Percentiles rank a stretch among this genome's conserved stretches.
phyloP scores from a whole-genome alignment of 208 protist species.

The Leishmania aethiopica region DNA sequence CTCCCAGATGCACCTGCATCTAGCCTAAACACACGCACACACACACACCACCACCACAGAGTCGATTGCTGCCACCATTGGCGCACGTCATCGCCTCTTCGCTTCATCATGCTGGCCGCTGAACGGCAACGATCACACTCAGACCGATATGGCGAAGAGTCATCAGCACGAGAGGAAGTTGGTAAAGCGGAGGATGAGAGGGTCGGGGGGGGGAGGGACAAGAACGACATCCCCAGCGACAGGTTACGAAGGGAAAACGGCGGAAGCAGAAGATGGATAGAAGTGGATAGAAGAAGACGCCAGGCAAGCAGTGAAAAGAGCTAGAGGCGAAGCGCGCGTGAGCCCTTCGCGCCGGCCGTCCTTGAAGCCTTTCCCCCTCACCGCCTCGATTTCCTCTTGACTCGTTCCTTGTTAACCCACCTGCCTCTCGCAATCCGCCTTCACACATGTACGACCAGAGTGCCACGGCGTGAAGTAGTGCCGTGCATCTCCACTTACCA shows the following conservation, averaged over 20 bases:
- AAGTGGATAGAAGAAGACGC: background rate
- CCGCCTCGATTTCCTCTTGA: background rate
- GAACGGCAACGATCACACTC: background rate
- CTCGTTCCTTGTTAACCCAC: background rate
- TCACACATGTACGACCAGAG: background rate
- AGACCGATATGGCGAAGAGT: background rate
- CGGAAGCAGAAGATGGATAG: background rate
- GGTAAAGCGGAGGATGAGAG: background rate
- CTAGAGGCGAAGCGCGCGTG: background rate
- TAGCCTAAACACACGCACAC: background rate
- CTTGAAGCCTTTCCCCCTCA: background rate
- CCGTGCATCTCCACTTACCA: background rate
- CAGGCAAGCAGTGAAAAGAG: background rate
- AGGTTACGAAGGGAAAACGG: background rate
- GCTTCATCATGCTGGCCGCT: background rate
- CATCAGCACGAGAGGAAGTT: background rate
- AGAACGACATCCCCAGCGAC: background rate
- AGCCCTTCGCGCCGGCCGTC: background rate
- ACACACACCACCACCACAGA: background rate
- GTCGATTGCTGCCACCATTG: no score
- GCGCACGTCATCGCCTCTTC: background rate
- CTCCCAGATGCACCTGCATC: background rate
- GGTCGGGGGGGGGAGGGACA: background rate
- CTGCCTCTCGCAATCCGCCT: background rate
- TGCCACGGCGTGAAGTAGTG: background rate